Evolutionary conservation across 768 basidiomycete species (phyloP), one percentile per base, ranked within the genome.

Genomic region (Suillus variegatus): DNA sequence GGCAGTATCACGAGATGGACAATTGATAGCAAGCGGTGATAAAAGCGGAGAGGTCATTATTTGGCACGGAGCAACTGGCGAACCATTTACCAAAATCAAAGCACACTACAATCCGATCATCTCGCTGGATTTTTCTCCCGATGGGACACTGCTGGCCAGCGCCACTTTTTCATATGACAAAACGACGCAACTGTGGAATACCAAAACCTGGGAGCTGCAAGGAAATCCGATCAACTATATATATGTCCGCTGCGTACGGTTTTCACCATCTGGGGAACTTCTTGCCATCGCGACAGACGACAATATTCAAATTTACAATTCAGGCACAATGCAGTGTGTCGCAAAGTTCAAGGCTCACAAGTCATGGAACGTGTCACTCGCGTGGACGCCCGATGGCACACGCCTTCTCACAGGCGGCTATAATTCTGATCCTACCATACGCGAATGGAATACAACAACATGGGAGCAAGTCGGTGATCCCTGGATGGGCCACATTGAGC

Each of bases 1-100:
- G 32, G 5, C 5, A 6, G 32, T 32, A 32, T 32, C 32, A 32
- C 32, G 32, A 32, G 32, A 32, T 32, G 32, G 32, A 32, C 32
- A 32, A 32, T 32, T 32, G 32, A 32, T 32, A 32, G 32, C 32
- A 6, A 32, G 32, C 32, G 32, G 32, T 5, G 32, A 32, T 32
- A 0, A 0, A 6, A 0, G 5, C 4, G 32, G 32, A 32, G 0
- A 5, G 5, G 4, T 32, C 32, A 32, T 32, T 0, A 6, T 32
- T 5, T 32, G 32, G 32, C 32, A 32, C 32, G 32, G 32, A 32
- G 32, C 0, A 32, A 32, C 32, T 32, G 32, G 32, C 32, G 32
- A 32, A 6, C 6, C 5, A 32, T 0, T 32, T 5, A 32, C 32
- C 32, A 32, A 32, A 32, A 32, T 32, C 32, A 5, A 32, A 6